Percentiles rank a stretch among this genome's conserved stretches.
These are phyloP conservation scores for Macrocybe gigantea DNA, from an alignment of 768 basidiomycete species.

Conservation along the genomic window DNA sequence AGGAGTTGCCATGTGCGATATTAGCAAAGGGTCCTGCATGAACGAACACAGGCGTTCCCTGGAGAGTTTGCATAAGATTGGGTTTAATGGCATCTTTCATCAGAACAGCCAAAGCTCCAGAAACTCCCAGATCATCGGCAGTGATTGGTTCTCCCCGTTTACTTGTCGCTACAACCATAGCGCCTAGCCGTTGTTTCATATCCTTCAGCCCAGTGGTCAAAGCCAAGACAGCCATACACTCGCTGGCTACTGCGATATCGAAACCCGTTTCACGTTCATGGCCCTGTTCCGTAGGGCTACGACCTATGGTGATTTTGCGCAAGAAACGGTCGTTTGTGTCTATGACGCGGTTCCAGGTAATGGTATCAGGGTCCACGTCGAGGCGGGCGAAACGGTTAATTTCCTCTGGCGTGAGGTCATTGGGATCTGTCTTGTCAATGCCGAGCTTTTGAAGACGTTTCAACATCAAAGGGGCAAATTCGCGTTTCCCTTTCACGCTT, in stretches of 20 bases:
- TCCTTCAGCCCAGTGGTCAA: constrained; percentile 83
- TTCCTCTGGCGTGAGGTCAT: constrained; percentile 90
- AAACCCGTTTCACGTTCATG: constrained; percentile 87
- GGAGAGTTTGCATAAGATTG: constrained; percentile 96
- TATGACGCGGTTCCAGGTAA: constrained; percentile 97
- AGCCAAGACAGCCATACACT: constrained; percentile 97
- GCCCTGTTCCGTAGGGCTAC: constrained; percentile 83
- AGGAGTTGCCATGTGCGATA: constrained; percentile 98
- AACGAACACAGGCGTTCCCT: constrained; percentile 98
- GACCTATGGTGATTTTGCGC: constrained; percentile 91
- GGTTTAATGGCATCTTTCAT: constrained; percentile 99
- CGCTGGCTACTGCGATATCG: constrained; percentile 95
- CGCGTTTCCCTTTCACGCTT: constrained; percentile 87
- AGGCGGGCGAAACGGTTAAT: constrained; percentile 85
- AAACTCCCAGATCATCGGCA: constrained; percentile 92
- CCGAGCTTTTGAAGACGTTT: constrained; percentile 93
- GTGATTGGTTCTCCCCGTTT: constrained; percentile 90
- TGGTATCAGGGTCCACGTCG: constrained; percentile 84
- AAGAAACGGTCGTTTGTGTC: constrained; percentile 98
- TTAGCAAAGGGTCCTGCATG: constrained; percentile 99
- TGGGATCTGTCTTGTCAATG: constrained; percentile 89
- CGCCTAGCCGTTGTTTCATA: constrained; percentile 88
- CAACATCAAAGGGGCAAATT: constrained; percentile 94
- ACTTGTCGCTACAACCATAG: constrained; percentile 96
- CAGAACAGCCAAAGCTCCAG: constrained; percentile 91